Base-by-base conservation (phyloP, 352 stramenopile species). In the Pythium diclinum region DNA sequence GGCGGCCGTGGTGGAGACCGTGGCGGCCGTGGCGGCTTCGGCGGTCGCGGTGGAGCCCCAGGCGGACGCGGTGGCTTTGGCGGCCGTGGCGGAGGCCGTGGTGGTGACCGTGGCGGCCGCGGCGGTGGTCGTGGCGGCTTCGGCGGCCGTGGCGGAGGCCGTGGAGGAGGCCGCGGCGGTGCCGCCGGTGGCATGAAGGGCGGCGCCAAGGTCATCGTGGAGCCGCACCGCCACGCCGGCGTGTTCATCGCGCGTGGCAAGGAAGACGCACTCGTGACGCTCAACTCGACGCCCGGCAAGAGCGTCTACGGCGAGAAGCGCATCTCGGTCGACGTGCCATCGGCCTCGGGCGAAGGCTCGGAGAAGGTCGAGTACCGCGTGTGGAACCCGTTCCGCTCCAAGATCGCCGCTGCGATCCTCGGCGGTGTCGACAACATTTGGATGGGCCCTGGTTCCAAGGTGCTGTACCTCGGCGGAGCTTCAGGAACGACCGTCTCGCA, bases 341-440 rank as follows among this genome's bases (percentile, higher is more conserved):
- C 87, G 17, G 87, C 92, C 33, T 86, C 83, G 40, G 83, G 90
- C 36, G 89, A 96, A 63, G 86, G 87, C 63, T 89, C 90, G 0
- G 89, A 94, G 65, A 99, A 99, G 88, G 89, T 99, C 25, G 97
- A 99, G 79, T 99, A 99, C 82, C 93, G 97, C 63, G 96, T 99
- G 59, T 99, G 97, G 97, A 99, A 99, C 85, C 97, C 97, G 59
- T 99, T 99, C 90, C 90, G 97, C 68, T 99, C 96, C 52, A 99
- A 99, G 90, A 85, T 99, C 38, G 97, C 96, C 34, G 97, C 97
- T 44, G 97, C 97, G 32, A 98, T 99, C 71, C 83, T 99, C n/a
- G 97, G 97, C 66, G 97, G 97, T 81, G 90, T 99, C 25, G 91
- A 98, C 78, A 98, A 99, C 79, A 99, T 99, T 65, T 99, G 83